Evolutionary conservation across 176 grass and related monocot genomes (phyloP), one percentile per base, ranked within the genome.

Genomic region (Phoenix roebelenii): DNA sequence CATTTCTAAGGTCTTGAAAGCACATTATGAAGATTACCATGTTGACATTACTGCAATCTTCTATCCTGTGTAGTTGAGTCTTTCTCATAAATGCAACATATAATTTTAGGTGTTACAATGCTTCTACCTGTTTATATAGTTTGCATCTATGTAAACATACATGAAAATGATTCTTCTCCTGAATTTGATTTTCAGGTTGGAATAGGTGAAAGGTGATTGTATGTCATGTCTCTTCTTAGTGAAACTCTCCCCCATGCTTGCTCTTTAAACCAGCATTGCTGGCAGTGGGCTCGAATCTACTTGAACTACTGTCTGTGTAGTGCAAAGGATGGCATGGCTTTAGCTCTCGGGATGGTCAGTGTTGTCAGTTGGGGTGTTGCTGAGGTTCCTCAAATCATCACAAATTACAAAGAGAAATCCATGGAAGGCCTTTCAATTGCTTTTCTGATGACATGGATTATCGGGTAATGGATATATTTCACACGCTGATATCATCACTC

Each of bases 341-440:
- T 98, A 18, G 52, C 64, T 7, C 82, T 98, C 60, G 94, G 94
- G 28, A 32, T 83, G 53, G 23, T 71, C 17, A 98, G 94, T 76
- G 71, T 98, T 51, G n/a, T 89, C 18, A 92, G 94, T 74, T 98
- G 94, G 94, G 82, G 84, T 20, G 18, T 92, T 16, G 76, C 94
- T 0, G 94, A 98, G 73, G 76, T 93, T 62, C 94, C 94, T 17
- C 94, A 98, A 63, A 98, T 98, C 23, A 71, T 92, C 9, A 92
- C 94, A 3, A 92, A 85, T 74, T 76, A 83, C 72, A 83, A 70
- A 16, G 76, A 79, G 22, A 98, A 98, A 62, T 92, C 94, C 19
- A 92, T 84, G 0, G 88, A 98, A 68, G 94, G 94, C 16, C 73
- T 98, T 56, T 98, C 94, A 5, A 7, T 85, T 35, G 84, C 85